These are phyloP conservation scores for Taxillus chinensis DNA, from an alignment of 164 flowering plant genomes.

Conservation along the genomic window DNA sequence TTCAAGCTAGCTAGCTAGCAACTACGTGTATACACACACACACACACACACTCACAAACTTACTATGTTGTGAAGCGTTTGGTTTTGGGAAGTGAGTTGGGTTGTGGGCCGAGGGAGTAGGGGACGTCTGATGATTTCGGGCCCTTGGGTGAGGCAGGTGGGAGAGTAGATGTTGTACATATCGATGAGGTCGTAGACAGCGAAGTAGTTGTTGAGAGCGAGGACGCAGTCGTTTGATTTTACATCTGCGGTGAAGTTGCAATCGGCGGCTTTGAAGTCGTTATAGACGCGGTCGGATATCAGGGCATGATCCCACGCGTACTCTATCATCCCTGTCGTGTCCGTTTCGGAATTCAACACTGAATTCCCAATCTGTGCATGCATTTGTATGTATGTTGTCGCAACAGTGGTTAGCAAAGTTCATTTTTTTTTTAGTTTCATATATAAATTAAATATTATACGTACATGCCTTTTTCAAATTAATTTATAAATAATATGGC, in stretches of 20 bases:
- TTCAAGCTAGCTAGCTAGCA: no score
- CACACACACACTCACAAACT: no score
- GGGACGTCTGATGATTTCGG: no score
- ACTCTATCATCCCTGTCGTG: not conserved
- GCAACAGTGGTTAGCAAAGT: no score
- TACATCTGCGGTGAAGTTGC: not conserved
- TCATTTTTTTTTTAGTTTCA: no score
- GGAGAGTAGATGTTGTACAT: not conserved
- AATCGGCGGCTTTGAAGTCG: not conserved
- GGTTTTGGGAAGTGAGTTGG: no score
- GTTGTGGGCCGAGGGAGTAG: no score
- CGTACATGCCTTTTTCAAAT: no score
- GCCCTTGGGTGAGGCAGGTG: not conserved
- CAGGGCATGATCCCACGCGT: not conserved
- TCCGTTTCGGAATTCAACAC: not conserved
- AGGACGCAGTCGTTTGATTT: not conserved
- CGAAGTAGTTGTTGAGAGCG: not conserved
- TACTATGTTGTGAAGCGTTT: no score
- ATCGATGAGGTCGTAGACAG: not conserved
- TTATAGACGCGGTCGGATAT: not conserved
- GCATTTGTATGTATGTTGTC: not conserved
- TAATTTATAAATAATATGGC: no score
- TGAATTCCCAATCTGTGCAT: not conserved
- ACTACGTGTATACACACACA: no score
- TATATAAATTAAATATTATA: no score